Conservation (phyloP, 2,329 filamentous ascomycete species). For the Xylariaceae sp. region DNA sequence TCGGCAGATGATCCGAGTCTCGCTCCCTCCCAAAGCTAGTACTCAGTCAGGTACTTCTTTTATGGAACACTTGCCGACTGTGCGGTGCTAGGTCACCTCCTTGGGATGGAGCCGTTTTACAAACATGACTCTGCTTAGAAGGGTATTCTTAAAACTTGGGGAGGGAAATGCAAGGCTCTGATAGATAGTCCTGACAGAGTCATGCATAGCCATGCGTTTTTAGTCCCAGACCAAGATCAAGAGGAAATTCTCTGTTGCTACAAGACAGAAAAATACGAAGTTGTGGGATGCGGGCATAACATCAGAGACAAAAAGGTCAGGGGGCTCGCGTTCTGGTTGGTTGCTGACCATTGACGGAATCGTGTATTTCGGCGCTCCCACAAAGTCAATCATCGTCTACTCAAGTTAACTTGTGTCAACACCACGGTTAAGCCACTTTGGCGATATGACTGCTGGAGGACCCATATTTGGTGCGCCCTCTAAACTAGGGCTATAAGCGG, state of each 20-base stretch:
- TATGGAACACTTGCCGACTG: slow-evolving; percentile 48
- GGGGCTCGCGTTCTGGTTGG: slow-evolving; percentile 19
- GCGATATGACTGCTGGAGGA: too few relatives aligned
- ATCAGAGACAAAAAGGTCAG: neutral
- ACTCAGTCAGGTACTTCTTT: slow-evolving; percentile 51
- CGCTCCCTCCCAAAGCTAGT: slow-evolving; percentile 23
- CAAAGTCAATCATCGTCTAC: too few relatives aligned
- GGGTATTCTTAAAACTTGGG: slow-evolving; percentile 14
- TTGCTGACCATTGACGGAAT: too few relatives aligned
- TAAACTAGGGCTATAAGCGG: too few relatives aligned
- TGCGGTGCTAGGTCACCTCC: slow-evolving; percentile 40
- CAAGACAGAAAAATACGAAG: slow-evolving; percentile 15
- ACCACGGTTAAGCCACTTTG: too few relatives aligned
- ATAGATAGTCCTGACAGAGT: neutral
- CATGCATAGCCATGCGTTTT: slow-evolving; percentile 10
- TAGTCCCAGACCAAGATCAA: slow-evolving; percentile 5
- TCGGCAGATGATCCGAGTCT: neutral
- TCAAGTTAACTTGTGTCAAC: too few relatives aligned
- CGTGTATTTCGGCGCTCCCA: too few relatives aligned
- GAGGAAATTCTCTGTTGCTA: slow-evolving; percentile 18
- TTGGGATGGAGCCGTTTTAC: slow-evolving; percentile 27
- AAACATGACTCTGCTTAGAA: slow-evolving; percentile 3
- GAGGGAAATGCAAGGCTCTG: slow-evolving; percentile 19
- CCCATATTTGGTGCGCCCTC: too few relatives aligned
- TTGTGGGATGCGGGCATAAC: slow-evolving; percentile 14